Evolutionary conservation across 495 filamentous ascomycete genomes (phyloP).

Genomic region (Oidiodendron maius): DNA sequence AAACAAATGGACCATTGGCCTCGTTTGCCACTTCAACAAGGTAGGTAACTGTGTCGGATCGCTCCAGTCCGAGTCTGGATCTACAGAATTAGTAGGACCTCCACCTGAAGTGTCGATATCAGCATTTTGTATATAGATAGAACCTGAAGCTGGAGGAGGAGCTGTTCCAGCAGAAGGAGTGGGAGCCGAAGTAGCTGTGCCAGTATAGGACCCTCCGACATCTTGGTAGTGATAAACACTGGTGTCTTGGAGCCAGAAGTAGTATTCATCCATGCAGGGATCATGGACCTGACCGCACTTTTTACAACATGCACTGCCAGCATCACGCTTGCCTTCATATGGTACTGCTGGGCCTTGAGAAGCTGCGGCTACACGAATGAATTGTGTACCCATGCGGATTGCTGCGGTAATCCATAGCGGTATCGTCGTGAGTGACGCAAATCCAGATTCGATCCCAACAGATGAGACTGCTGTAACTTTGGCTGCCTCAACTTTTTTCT

Average conservation of each 20-base stretch:
- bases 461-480: no score
- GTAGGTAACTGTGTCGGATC: background rate
- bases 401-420: background rate
- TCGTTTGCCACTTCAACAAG: background rate
- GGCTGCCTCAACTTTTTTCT: no score
- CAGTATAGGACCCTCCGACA: no score
- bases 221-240: background rate
- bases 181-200: no score
- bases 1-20: background rate
- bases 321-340: no score
- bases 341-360: background rate
- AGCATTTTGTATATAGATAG: no score
- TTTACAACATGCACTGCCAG: no score
- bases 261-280: constrained; percentile 1
- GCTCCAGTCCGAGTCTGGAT: background rate
- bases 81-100: background rate
- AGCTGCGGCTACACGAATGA: background rate
- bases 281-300: no score
- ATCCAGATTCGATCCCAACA: no score
- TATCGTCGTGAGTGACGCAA: background rate
- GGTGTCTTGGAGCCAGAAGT: background rate
- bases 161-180: no score
- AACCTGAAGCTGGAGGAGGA: no score
- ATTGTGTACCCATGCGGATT: background rate
- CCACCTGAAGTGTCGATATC: background rate